Evolutionary conservation across 1,139 yeast genomes (phyloP), one percentile per base, ranked within the genome.

Genomic region (Yamadazyma jaroonii): DNA sequence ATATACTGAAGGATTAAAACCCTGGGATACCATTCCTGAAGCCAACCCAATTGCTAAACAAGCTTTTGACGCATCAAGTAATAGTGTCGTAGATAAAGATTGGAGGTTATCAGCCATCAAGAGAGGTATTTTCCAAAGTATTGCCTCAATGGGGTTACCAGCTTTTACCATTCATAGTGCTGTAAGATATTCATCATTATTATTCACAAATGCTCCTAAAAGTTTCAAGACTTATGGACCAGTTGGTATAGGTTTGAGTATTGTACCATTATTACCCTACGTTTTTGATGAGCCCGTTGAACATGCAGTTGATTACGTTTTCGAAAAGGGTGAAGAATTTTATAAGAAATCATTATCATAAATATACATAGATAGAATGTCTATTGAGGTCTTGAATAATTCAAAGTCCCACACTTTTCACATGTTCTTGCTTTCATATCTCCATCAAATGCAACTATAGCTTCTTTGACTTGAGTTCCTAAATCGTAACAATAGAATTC

Each of bases 381-480:
- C 13, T 17, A 22, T 31, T 31, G 34, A 7, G 87, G 86, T 52
- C 67, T 74, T 9, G 86, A 78, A 51, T 76, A 72, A 58, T 82
- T 82, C 39, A 79, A 59, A 0, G 87, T 79, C 1, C 92, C 90
- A 59, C 97, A 90, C 12, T 73, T 61, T 35, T 66, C 55, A 60
- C 97, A 90, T 3, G 89, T 86, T 54, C 92, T 74, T 37, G 79
- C 79, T 7, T 74, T 70, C 25, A 70, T 45, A 52, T 82, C 82
- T 0, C 59, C 66, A 46, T 86, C 95, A 59, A 86, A 90, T 10
- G 69, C 73, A 34, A 81, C 57, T 41, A 90, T 88, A 1, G 92
- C 96, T 7, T 74, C 84, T 58, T 88, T 89, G 39, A 90, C 89
- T 57, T 90, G 97, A 2, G 95, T 84, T 4, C 97, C 97, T 37